Base-by-base conservation (phyloP, 2,329 filamentous ascomycete species). In the Aspergillus sp. region DNA sequence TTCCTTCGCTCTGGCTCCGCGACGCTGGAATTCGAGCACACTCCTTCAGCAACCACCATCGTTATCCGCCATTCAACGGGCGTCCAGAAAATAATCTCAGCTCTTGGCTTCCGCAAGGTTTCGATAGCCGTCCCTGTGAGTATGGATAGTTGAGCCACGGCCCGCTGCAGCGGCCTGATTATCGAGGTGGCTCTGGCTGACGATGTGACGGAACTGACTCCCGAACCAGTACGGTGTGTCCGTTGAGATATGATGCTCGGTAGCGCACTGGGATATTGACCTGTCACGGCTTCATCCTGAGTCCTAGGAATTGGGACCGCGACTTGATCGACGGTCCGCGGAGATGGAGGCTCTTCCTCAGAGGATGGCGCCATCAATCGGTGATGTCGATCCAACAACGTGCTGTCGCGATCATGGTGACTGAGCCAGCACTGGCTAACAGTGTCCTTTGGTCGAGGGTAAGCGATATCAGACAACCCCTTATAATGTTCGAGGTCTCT, bases 291-390 rank as follows among this genome's bases (percentile, higher is more conserved):
- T 38, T 8, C 13, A 38, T 11, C 34, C 4, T 38, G 34, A 38
- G 34, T 11, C 13, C 5, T 15, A 8, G 34, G n/a, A 17, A 3
- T 25, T 54, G 22, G 38, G 13, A 3, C 45, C 47, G 5, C 45
- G 31, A 28, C n/a, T 30, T 22, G 54, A 56, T 56, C 43, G 54
- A 25, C 54, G 23, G 19, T 56, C 54, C 54, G 54, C 69, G 71
- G 74, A 65, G 19, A 38, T 48, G 19, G 25, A 56, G 28, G n/a
- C 25, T 38, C 9, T 11, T 15, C 3, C 4, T 38, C 6, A 38
- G 34, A 38, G 7, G 34, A 11, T 38, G 9, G 34, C 34, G 13
- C 13, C 6, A 38, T 28, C 25, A 28, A 38, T 38, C 13, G 34
- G 13, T 6, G 13, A 38, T 38, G 34, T 38, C 9, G 13, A 38